Percentiles rank a stretch among this genome's conserved stretches.
Conservation (phyloP, 2,329 filamentous ascomycete species). For the Penicillium palitans region DNA sequence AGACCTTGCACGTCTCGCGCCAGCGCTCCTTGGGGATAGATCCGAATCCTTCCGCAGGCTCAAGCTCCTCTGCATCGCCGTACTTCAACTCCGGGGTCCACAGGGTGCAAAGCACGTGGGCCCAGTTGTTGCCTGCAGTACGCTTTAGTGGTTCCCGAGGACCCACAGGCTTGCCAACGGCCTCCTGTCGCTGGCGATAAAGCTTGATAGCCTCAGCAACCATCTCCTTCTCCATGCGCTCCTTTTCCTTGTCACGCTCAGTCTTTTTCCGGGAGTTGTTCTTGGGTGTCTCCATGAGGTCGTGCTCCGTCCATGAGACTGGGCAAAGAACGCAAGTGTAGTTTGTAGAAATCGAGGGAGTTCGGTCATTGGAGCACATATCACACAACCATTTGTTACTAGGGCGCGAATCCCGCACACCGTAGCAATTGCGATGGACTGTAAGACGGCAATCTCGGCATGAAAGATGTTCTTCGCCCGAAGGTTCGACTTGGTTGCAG, state of each 20-base stretch:
- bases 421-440: conserved; percentile 90
- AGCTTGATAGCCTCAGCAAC: conserved; percentile 76
- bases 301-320: conserved; percentile 74
- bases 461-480: conserved; percentile 69
- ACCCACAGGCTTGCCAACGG: conserved; percentile 76
- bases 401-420: conserved; percentile 68
- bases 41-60: conserved; percentile 86
- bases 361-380: conserved; percentile 92
- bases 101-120: conserved; percentile 88
- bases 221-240: conserved; percentile 80
- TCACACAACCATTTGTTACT: conserved; percentile 89
- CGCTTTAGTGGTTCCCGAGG: conserved; percentile 90
- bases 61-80: conserved; percentile 76
- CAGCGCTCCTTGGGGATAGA: conserved; percentile 73
- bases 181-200: conserved; percentile 79
- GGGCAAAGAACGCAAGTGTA: conserved; percentile 95
- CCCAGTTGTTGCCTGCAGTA: conserved; percentile 97
- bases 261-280: conserved; percentile 82
- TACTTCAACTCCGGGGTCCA: conserved; percentile 94
- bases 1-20: conserved; percentile 78
- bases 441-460: conserved; percentile 88
- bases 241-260: conserved; percentile 86
- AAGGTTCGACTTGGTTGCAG: conserved; percentile 72
- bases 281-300: conserved; percentile 81
- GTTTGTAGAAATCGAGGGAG: conserved; percentile 84